phyloP scores from a whole-genome alignment of 306 rosid species.

The Herpetospermum pedunculosum region DNA sequence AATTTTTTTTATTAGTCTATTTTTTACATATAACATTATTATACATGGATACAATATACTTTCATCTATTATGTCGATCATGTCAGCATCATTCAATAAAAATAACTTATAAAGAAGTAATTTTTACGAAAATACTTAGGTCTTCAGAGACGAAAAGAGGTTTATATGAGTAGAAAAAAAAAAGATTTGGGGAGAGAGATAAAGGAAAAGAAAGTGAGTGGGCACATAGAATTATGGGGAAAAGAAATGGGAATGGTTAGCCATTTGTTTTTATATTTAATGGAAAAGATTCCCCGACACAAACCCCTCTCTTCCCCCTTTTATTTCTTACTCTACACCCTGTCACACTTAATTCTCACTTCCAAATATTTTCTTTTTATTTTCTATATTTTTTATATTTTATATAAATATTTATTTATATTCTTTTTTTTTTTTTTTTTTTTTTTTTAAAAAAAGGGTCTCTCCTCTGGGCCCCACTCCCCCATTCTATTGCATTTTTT shows the following conservation, averaged over 20 bases:
- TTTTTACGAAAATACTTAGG: not conserved
- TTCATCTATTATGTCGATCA: too few species aligned
- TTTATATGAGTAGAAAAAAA: not conserved
- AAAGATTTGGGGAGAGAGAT: not conserved
- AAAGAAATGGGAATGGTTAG: not conserved
- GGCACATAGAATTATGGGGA: not conserved
- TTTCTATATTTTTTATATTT: too few species aligned
- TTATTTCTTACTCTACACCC: slow-evolving; percentile 29
- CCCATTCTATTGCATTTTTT: slow-evolving; percentile 3
- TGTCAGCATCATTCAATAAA: too few species aligned
- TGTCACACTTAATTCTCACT: slow-evolving; percentile 28
- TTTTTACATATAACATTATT: too few species aligned
- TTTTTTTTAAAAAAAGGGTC: not conserved
- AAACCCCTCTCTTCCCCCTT: not conserved
- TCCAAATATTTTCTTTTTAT: not conserved
- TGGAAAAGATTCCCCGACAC: slow-evolving; percentile 48
- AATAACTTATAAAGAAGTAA: too few species aligned
- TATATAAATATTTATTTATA: too few species aligned
- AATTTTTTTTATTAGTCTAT: too few species aligned
- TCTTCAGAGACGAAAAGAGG: not conserved
- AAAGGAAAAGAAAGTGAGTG: not conserved
- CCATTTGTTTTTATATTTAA: slow-evolving; percentile 19
- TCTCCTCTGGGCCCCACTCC: slow-evolving; percentile 10
- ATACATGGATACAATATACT: too few species aligned
- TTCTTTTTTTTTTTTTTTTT: too few species aligned